These are phyloP conservation scores for Phytophthora agathidicida DNA, from an alignment of 352 stramenopile species.

Conservation along the genomic window DNA sequence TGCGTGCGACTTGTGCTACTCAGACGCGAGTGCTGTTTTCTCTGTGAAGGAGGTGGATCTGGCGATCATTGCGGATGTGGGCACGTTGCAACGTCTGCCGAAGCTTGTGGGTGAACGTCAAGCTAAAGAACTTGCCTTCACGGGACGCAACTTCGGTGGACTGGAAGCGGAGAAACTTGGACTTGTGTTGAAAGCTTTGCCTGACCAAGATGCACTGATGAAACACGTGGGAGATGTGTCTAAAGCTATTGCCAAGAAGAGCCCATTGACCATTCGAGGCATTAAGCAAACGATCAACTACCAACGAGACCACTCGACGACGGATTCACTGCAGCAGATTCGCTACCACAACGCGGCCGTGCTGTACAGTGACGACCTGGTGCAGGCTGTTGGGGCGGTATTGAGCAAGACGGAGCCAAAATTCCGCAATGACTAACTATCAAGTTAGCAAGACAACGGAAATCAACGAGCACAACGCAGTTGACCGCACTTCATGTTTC, in stretches of 20 bases:
- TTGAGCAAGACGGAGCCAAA: slow-evolving; percentile 71
- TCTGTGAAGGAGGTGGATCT: slow-evolving; percentile 90
- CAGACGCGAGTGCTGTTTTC: slow-evolving; percentile 81
- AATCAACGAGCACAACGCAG: not conserved
- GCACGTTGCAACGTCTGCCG: slow-evolving; percentile 86
- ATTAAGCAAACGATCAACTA: slow-evolving; percentile 91
- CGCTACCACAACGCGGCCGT: slow-evolving; percentile 86
- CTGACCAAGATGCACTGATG: slow-evolving; percentile 66
- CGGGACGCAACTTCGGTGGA: slow-evolving; percentile 79
- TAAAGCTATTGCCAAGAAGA: slow-evolving; percentile 79
- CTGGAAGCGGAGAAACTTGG: slow-evolving; percentile 78
- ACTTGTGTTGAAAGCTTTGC: slow-evolving; percentile 76
- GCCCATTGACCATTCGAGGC: slow-evolving; percentile 83
- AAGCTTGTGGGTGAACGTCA: slow-evolving; percentile 86
- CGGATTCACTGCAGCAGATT: slow-evolving; percentile 78
- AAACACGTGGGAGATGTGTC: slow-evolving; percentile 61
- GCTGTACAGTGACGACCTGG: slow-evolving; percentile 87
- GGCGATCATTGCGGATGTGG: slow-evolving; percentile 89
- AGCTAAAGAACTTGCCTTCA: slow-evolving; percentile 88
- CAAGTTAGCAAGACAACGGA: too few species aligned
- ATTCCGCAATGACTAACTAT: slow-evolving; percentile 71
- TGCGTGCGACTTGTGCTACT: slow-evolving; percentile 87
- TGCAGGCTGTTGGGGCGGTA: slow-evolving; percentile 68
- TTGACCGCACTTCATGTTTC: slow-evolving; percentile 17
- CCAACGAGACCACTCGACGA: slow-evolving; percentile 84